These are phyloP conservation scores for Cantharellus anzutake DNA, from an alignment of 768 basidiomycete species.

Conservation along the genomic window DNA sequence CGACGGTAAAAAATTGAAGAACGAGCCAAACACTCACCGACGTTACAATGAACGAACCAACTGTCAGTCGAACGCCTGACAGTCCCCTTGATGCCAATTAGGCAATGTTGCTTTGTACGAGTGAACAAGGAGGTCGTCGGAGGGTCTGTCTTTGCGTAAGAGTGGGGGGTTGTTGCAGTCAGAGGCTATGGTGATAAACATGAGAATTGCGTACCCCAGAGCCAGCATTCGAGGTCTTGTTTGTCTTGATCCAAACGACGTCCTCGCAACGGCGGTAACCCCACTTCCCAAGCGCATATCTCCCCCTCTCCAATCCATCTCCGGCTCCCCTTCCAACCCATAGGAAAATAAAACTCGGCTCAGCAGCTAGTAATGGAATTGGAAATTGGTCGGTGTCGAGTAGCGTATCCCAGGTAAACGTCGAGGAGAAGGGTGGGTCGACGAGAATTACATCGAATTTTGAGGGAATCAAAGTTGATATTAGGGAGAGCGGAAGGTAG, in stretches of 20 bases:
- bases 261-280: constrained; percentile 92
- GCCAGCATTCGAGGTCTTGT: constrained; percentile 46
- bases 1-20: background rate
- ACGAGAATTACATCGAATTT: constrained; percentile 88
- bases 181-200: constrained; percentile 4
- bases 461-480: constrained; percentile 28
- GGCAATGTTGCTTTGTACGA: constrained; percentile 85
- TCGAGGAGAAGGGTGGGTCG: constrained; percentile 75
- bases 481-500: constrained; percentile 43
- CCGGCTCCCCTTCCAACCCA: constrained; percentile 90
- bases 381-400: constrained; percentile 39
- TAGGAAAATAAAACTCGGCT: constrained; percentile 84
- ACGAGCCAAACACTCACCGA: constrained; percentile 34
- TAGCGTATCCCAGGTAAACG: constrained; percentile 71
- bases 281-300: constrained; percentile 85
- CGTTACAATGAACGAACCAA: constrained; percentile 97
- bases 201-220: constrained; percentile 37
- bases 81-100: constrained; percentile 94
- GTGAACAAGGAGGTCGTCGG: constrained; percentile 74
- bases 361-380: constrained; percentile 63
- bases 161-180: background rate
- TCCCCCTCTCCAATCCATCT: constrained; percentile 77
- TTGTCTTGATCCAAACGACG: constrained; percentile 97
- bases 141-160: constrained; percentile 43
- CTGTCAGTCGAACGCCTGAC: constrained; percentile 87